phyloP scores from a whole-genome alignment of 2,329 filamentous ascomycete species.

The Chaetothyriales sp. region DNA sequence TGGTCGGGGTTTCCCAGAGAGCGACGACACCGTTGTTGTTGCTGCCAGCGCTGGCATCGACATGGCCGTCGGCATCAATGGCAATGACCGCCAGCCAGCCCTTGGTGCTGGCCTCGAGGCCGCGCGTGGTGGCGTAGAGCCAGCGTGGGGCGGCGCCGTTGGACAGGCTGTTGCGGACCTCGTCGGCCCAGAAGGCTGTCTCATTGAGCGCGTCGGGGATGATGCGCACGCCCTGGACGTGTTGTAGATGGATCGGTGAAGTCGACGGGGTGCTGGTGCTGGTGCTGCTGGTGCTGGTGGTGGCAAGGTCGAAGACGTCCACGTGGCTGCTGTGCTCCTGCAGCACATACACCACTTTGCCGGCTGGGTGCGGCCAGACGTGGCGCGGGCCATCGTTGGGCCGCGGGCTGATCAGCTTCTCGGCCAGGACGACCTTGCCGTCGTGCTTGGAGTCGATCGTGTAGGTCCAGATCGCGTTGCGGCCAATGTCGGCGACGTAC shows the following conservation, averaged over 20 bases:
- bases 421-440: constrained; percentile 6
- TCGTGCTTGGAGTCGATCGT: constrained; percentile 5
- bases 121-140: constrained; percentile 15
- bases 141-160: constrained; percentile 9
- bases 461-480: constrained; percentile 18
- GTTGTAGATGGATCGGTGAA: constrained; percentile 7
- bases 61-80: constrained; percentile 7
- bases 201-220: constrained; percentile 9
- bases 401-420: constrained; percentile 15
- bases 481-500: constrained; percentile 20
- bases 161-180: constrained; percentile 15
- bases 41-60: constrained; percentile 6
- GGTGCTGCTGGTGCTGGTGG: too few species aligned
- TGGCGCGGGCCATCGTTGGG: constrained; percentile 15
- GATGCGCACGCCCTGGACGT: constrained; percentile 14
- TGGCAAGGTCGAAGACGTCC: constrained; percentile 12
- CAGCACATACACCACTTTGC: constrained; percentile 13
- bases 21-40: constrained; percentile 9
- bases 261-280: too few species aligned
- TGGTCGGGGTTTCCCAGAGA: constrained; percentile 16
- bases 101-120: constrained; percentile 9
- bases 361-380: constrained; percentile 16
- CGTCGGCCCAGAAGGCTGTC: constrained; percentile 16
- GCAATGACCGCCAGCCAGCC: constrained; percentile 16
- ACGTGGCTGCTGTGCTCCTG: constrained; percentile 17